Evolutionary conservation across 495 filamentous ascomycete species (phyloP).

Genomic region (Xylaria telfairii): DNA sequence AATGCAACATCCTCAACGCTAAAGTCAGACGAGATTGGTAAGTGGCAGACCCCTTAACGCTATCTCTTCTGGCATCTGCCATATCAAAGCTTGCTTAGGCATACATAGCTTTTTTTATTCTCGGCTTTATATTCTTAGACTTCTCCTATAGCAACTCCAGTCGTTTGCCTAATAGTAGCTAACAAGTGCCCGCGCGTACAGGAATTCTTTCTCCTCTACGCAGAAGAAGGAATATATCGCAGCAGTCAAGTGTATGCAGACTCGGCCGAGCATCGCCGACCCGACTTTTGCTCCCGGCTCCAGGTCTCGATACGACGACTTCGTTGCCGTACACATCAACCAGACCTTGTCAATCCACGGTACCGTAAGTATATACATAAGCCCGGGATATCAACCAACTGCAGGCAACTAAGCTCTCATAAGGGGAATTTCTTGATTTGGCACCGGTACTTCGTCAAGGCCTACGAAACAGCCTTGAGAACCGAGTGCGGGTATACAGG

Average conservation of each 20-base stretch:
- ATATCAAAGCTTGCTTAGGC: neutral
- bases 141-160: neutral
- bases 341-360: slow-evolving; percentile 67
- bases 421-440: slow-evolving; percentile 70
- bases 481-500: slow-evolving; percentile 76
- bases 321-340: slow-evolving; percentile 70
- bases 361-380: slow-evolving; percentile 41
- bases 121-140: neutral
- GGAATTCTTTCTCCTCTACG: neutral
- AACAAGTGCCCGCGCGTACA: neutral
- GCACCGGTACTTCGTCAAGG: slow-evolving; percentile 71
- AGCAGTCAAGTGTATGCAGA: slow-evolving; percentile 68
- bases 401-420: neutral
- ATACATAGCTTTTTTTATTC: no score
- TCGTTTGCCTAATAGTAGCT: neutral
- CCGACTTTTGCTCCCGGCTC: slow-evolving; percentile 41
- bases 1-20: slow-evolving; percentile 16
- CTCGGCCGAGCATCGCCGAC: slow-evolving; percentile 55
- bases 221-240: slow-evolving; percentile 59
- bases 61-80: neutral
- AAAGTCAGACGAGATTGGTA: slow-evolving; percentile 10
- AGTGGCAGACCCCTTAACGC: neutral
- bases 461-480: slow-evolving; percentile 70
- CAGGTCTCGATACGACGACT: slow-evolving; percentile 68
- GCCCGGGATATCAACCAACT: slow-evolving; percentile 15